Evolutionary conservation across 768 basidiomycete genomes (phyloP), one percentile per base, ranked within the genome.

Genomic region (Asterophora parasitica): DNA sequence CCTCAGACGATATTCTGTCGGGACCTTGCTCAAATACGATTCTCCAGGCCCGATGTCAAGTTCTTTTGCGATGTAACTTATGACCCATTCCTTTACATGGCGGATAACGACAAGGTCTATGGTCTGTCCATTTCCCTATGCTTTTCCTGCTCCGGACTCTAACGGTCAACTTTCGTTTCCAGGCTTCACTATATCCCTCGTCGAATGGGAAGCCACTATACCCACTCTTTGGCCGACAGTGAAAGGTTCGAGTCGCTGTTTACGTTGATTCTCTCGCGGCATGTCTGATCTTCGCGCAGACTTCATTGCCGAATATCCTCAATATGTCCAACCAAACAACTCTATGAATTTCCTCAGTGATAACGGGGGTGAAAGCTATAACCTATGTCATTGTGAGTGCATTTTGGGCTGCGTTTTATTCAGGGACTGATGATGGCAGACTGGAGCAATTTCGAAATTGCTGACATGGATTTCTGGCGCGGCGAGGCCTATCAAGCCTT

Each of bases 371-470:
- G 65, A 77, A 17, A 68, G 71, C 0, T 88, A 88, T 62, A 88
- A 85, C 63, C 67, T 79, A 26, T 89, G 85, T 55, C 83, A 85
- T 57, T 85, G 81, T 83, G 55, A 56, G 72, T 12, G 27, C 11
- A 28, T 19, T 16, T 16, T 17, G 11, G 13, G 4, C 16, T 31
- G n/a, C n/a, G n/a, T n/a, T n/a, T n/a, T n/a, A 12, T 32, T 15
- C 31, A 10, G n/a, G 7, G 12, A 28, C 26, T 36, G 36, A 28
- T 31, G 19, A 20, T 2, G 19, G 2, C 44, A 88, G 86, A 83
- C 65, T 92, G 89, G 89, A 87, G 82, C 57, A 94, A 92, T 64
- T 94, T 94, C 58, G 92, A 94, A 66, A 95, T 97, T 50, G 92
- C 81, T 3, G 81, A 85, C 58, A 81, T 96, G 73, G 82, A 90